These are phyloP conservation scores for Didymella pinodella DNA, from an alignment of 2,329 filamentous ascomycete species.

Conservation along the genomic window DNA sequence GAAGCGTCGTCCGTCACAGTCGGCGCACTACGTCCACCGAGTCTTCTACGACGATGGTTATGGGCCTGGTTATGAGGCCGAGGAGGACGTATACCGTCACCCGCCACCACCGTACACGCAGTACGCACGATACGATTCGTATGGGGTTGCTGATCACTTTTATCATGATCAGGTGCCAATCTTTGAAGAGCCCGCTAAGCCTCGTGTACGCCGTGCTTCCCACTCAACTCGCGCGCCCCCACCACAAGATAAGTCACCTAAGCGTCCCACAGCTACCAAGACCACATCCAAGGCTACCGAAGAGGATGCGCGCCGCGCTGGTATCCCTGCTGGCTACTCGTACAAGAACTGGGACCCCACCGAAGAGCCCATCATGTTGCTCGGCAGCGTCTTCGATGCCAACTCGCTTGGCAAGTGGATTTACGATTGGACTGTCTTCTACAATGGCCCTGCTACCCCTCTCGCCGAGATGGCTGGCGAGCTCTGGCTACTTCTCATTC, in stretches of 20 bases:
- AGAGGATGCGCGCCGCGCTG: constrained; percentile 68
- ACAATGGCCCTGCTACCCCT: constrained; percentile 80
- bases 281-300: constrained; percentile 62
- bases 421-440: constrained; percentile 98
- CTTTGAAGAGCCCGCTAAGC: constrained; percentile 54
- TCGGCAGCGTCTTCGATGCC: constrained; percentile 95
- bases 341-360: constrained; percentile 98
- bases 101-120: constrained; percentile 59
- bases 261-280: constrained; percentile 48
- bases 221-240: constrained; percentile 57
- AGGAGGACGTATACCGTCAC: constrained; percentile 55
- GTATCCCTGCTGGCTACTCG: constrained; percentile 88
- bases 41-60: constrained; percentile 61
- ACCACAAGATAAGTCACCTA: constrained; percentile 42
- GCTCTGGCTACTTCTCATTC: constrained; percentile 92
- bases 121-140: constrained; percentile 62
- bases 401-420: constrained; percentile 99
- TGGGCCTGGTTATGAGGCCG: constrained; percentile 58
- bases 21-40: constrained; percentile 64
- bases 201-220: constrained; percentile 63
- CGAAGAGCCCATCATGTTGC: constrained; percentile 90
- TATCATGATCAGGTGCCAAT: constrained; percentile 60
- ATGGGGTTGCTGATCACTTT: constrained; percentile 64
- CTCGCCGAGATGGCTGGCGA: constrained; percentile 93
- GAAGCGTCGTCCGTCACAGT: constrained; percentile 61